Conservation (phyloP, 768 basidiomycete species). For the Podaxis sp. region DNA sequence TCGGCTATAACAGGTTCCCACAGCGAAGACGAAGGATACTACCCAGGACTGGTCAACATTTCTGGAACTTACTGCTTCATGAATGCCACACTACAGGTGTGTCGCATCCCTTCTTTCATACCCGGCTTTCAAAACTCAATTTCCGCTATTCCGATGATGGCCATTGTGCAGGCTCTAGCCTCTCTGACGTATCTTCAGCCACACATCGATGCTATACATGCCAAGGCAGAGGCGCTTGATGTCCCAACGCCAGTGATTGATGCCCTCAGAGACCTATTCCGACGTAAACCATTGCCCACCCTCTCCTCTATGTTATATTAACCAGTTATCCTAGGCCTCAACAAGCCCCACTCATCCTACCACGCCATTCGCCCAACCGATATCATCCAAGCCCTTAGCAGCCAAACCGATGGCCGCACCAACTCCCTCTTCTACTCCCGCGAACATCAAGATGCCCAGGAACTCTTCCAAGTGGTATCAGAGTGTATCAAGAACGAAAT, state of each 20-base stretch:
- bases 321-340: slow-evolving; percentile 44
- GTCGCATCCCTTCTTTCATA: slow-evolving; percentile 11
- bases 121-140: not conserved
- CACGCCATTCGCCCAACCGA: slow-evolving; percentile 65
- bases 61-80: slow-evolving; percentile 97
- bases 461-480: slow-evolving; percentile 91
- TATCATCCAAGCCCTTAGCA: slow-evolving; percentile 67
- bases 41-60: slow-evolving; percentile 91
- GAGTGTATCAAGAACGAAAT: slow-evolving; percentile 87
- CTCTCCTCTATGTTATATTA: not conserved
- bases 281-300: slow-evolving; percentile 39
- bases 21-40: slow-evolving; percentile 45
- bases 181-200: slow-evolving; percentile 81
- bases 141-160: slow-evolving; percentile 3
- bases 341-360: slow-evolving; percentile 53
- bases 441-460: slow-evolving; percentile 98
- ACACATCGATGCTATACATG: slow-evolving; percentile 71
- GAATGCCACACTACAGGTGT: slow-evolving; percentile 91
- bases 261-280: slow-evolving; percentile 65
- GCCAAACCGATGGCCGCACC: slow-evolving; percentile 44
- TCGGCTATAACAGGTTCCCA: slow-evolving; percentile 14
- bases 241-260: slow-evolving; percentile 86
- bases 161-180: slow-evolving; percentile 65
- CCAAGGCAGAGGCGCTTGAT: slow-evolving; percentile 73
- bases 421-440: slow-evolving; percentile 77